Evolutionary conservation across 306 rosid genomes (phyloP).

Genomic region (Datisca glomerata): DNA sequence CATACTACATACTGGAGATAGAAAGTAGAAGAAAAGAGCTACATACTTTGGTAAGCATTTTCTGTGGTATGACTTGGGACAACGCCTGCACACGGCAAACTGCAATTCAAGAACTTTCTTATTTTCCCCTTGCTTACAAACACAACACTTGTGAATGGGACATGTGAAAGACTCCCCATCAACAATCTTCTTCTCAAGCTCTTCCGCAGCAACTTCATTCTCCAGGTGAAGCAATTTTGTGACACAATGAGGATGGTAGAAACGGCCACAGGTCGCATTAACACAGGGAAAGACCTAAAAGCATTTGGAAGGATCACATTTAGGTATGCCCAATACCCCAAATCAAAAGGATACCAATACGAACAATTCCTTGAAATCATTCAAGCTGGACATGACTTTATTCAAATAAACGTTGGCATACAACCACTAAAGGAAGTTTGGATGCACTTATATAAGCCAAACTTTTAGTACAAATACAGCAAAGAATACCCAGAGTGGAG

Average conservation of each 20-base stretch:
- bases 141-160: conserved; percentile 68
- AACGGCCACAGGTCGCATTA: conserved; percentile 82
- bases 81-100: conserved; percentile 93
- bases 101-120: conserved; percentile 38
- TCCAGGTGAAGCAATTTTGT: conserved; percentile 36
- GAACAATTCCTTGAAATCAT: too few species aligned
- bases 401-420: too few species aligned
- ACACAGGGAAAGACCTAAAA: conserved; percentile 75
- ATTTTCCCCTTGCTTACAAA: conserved; percentile 71
- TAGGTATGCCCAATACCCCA: conserved; percentile 12
- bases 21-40: conserved; percentile 2
- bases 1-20: too few species aligned
- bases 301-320: conserved; percentile 16
- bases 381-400: too few species aligned
- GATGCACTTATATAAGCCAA: too few species aligned
- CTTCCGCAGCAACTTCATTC: conserved; percentile 35
- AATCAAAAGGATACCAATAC: too few species aligned
- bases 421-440: too few species aligned
- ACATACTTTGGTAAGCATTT: conserved; percentile 84
- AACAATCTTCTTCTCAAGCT: conserved; percentile 42
- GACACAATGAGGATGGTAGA: conserved; percentile 79
- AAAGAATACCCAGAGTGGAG: too few species aligned
- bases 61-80: conserved; percentile 81
- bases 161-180: conserved; percentile 67
- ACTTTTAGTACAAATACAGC: too few species aligned